Evolutionary conservation across 208 protist species (phyloP), one percentile per base, ranked within the genome.

Genomic region (Trypanosoma boissoni): DNA sequence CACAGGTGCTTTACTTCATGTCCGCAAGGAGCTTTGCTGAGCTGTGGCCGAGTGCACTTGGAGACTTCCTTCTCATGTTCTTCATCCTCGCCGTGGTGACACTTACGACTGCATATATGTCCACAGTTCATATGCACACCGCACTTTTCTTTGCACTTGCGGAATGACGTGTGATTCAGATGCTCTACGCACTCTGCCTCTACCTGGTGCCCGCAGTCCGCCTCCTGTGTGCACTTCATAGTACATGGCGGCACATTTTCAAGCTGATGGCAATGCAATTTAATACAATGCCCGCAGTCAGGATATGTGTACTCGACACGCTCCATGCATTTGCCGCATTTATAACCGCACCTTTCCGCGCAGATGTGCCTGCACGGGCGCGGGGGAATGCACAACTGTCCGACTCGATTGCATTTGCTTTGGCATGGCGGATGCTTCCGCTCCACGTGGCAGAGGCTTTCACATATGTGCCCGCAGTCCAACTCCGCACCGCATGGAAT

Each of bases 111-210:
- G 54, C 55, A 60, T 9, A 28, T 16, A 36, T 60, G 55, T 16
- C 55, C 55, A 28, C 55, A 60, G 20, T 16, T 28, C 52, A 60
- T 66, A 18, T 59, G 28, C 31, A 34, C n/a, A 8, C 39, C 51
- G 18, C 59, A 66, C 31, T 20, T 23, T 21, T 37, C 18, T 24
- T 8, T 29, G 52, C 32, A 61, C 39, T 26, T 20, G 9, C 18
- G 16, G n/a, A 31, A 23, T 8, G 53, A 9, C 14, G 36, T 50
- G 12, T 37, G 31, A 50, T 59, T 59, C 18, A 8, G 14, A 23
- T 59, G 36, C 53, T 20, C 9, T 7, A 49, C 8, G 32, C 39
- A 51, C 10, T 8, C 9, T n/a, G 36, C 42, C 21, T 59, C 32
- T 48, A 50, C 39, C 16, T 43, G 9, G n/a, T 51, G 39, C 5